These are phyloP conservation scores for Oryza nivara DNA, from an alignment of 176 grass and related monocot species.

Conservation along the genomic window DNA sequence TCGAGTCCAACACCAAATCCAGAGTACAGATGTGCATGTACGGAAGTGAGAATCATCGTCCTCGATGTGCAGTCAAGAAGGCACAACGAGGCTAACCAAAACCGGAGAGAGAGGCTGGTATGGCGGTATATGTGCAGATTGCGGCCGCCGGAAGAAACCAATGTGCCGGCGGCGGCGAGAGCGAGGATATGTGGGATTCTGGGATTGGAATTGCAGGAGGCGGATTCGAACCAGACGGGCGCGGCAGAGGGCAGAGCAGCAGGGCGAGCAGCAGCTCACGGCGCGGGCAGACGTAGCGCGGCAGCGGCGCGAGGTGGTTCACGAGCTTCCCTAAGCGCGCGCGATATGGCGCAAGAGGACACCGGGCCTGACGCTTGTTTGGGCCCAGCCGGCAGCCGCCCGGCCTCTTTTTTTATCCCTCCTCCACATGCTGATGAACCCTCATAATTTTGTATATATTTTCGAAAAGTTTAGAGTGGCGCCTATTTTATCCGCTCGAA, in stretches of 20 bases:
- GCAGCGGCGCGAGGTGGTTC: conserved; percentile 13
- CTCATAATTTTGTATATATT: too few relatives aligned
- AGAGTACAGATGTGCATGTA: not conserved
- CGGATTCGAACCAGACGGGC: not conserved
- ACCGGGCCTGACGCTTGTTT: not conserved
- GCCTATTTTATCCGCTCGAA: too few relatives aligned
- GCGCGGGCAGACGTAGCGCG: not conserved
- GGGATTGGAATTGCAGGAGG: not conserved
- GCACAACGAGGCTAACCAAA: not conserved
- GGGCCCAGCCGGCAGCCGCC: not conserved
- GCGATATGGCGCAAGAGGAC: conserved; percentile 9
- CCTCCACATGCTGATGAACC: not conserved
- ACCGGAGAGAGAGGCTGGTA: not conserved
- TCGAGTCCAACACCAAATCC: not conserved
- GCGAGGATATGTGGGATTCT: not conserved
- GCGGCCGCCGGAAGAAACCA: conserved; percentile 8
- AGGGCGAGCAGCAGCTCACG: not conserved
- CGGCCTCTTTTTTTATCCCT: not conserved
- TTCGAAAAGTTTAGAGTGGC: too few relatives aligned
- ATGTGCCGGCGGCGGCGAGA: conserved; percentile 6
- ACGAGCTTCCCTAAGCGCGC: conserved; percentile 29
- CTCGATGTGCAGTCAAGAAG: not conserved
- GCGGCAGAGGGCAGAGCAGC: not conserved
- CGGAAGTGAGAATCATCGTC: not conserved
- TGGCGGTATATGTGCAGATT: not conserved